These are phyloP conservation scores for Emmonsiellopsis sp. DNA, from an alignment of 2,329 filamentous ascomycete species.

Conservation along the genomic window DNA sequence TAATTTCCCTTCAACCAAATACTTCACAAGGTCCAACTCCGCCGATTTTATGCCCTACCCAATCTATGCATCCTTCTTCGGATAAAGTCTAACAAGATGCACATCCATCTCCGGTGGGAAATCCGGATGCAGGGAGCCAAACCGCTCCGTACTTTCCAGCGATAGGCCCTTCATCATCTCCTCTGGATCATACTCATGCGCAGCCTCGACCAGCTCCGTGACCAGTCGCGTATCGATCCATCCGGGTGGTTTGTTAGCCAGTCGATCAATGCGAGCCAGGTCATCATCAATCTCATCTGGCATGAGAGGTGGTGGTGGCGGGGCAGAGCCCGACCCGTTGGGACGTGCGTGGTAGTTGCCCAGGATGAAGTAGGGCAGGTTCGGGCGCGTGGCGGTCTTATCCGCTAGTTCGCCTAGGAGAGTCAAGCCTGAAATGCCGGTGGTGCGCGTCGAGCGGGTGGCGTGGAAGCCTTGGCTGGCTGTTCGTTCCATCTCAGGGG, in stretches of 20 bases:
- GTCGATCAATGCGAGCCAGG: constrained; percentile 31
- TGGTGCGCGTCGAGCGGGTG: constrained; percentile 45
- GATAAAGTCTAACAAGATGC: constrained; percentile 30
- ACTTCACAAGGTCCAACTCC: no score
- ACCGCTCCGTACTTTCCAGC: constrained; percentile 23
- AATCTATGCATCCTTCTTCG: constrained; percentile 3
- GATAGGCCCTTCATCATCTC: constrained; percentile 19
- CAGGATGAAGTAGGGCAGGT: constrained; percentile 38
- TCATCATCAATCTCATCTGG: constrained; percentile 41
- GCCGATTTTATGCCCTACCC: neutral
- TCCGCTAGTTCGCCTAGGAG: constrained; percentile 49
- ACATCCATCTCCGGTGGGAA: constrained; percentile 36
- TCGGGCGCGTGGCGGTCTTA: constrained; percentile 37
- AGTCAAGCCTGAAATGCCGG: constrained; percentile 44
- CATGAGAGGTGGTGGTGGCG: constrained; percentile 34
- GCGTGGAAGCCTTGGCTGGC: constrained; percentile 48
- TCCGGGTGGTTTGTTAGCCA: constrained; percentile 28
- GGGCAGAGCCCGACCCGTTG: constrained; percentile 32
- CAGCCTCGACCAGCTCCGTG: constrained; percentile 27
- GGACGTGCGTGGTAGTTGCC: constrained; percentile 37
- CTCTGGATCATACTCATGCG: constrained; percentile 1
- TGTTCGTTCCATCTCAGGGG: constrained; percentile 53
- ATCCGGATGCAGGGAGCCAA: constrained; percentile 33
- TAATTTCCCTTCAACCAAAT: no score
- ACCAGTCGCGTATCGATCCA: constrained; percentile 35